Conservation (phyloP, 2,329 filamentous ascomycete species). For the Malbranchea zuffiana region DNA sequence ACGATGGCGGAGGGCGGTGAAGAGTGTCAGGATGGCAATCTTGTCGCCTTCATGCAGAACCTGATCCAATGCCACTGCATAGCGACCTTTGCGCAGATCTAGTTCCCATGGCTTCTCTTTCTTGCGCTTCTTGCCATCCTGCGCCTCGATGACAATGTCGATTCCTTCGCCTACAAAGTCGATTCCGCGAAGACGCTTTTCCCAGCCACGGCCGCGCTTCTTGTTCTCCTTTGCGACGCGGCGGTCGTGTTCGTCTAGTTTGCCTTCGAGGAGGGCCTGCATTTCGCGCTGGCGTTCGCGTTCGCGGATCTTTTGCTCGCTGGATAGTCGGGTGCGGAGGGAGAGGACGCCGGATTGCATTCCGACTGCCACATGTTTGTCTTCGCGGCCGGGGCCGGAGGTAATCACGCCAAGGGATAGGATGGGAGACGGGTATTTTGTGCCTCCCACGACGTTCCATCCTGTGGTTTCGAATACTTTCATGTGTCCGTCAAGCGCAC, state of each 20-base stretch:
- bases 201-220: slow-evolving; percentile 46
- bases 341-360: slow-evolving; percentile 91
- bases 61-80: slow-evolving; percentile 64
- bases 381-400: slow-evolving; percentile 57
- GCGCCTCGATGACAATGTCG: slow-evolving; percentile 74
- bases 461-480: slow-evolving; percentile 90
- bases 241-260: slow-evolving; percentile 65
- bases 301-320: slow-evolving; percentile 65
- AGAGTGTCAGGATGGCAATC: slow-evolving; percentile 59
- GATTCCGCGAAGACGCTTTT: slow-evolving; percentile 55
- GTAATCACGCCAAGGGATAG: slow-evolving; percentile 70
- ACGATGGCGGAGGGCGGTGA: slow-evolving; percentile 77
- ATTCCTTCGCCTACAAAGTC: slow-evolving; percentile 75
- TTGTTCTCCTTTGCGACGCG: slow-evolving; percentile 55
- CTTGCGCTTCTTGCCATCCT: slow-evolving; percentile 51
- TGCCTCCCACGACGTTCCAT: slow-evolving; percentile 93
- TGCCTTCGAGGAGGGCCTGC: slow-evolving; percentile 67
- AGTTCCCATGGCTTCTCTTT: slow-evolving; percentile 68
- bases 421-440: slow-evolving; percentile 87
- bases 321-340: slow-evolving; percentile 76
- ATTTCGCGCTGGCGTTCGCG: slow-evolving; percentile 73
- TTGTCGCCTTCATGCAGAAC: slow-evolving; percentile 55
- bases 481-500: slow-evolving; percentile 86
- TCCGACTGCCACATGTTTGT: slow-evolving; percentile 88
- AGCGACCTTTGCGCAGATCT: slow-evolving; percentile 67